Conservation (phyloP, 2,329 filamentous ascomycete species). For the Diaporthe destruens region DNA sequence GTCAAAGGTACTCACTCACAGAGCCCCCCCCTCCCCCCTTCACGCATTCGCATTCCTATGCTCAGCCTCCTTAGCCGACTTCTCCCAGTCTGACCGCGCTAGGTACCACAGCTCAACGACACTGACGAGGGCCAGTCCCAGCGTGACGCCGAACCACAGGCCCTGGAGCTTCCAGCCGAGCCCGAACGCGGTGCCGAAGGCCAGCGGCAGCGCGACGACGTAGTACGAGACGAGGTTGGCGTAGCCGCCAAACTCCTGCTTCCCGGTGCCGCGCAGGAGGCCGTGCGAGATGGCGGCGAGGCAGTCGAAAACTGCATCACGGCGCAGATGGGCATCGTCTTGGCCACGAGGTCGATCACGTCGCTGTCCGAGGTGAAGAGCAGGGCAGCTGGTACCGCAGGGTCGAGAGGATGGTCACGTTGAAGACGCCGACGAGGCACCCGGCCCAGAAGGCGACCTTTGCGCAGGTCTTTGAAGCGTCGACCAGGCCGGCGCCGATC, state of each 20-base stretch:
- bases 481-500: slow-evolving; percentile 86
- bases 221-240: slow-evolving; percentile 92
- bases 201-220: slow-evolving; percentile 84
- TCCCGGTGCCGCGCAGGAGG: slow-evolving; percentile 86
- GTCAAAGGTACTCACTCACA: slow-evolving; percentile 5
- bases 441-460: slow-evolving; percentile 79
- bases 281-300: slow-evolving; percentile 85
- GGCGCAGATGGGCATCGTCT: too few species aligned
- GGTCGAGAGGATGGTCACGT: too few species aligned
- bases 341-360: too few species aligned
- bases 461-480: slow-evolving; percentile 84
- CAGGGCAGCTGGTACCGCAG: too few species aligned
- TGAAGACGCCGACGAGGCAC: slow-evolving; percentile 77
- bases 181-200: slow-evolving; percentile 82
- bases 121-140: too few species aligned
- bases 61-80: slow-evolving; percentile 67
- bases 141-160: too few species aligned
- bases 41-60: slow-evolving; percentile 62
- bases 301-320: slow-evolving; percentile 93
- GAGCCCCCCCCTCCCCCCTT: slow-evolving; percentile 31
- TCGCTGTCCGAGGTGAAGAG: too few species aligned
- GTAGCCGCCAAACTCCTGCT: slow-evolving; percentile 89
- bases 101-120: slow-evolving; percentile 67
- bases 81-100: slow-evolving; percentile 65
- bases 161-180: slow-evolving; percentile 82